Evolutionary conservation across 805 yeast species (phyloP).

Genomic region (Starmerella sp.): DNA sequence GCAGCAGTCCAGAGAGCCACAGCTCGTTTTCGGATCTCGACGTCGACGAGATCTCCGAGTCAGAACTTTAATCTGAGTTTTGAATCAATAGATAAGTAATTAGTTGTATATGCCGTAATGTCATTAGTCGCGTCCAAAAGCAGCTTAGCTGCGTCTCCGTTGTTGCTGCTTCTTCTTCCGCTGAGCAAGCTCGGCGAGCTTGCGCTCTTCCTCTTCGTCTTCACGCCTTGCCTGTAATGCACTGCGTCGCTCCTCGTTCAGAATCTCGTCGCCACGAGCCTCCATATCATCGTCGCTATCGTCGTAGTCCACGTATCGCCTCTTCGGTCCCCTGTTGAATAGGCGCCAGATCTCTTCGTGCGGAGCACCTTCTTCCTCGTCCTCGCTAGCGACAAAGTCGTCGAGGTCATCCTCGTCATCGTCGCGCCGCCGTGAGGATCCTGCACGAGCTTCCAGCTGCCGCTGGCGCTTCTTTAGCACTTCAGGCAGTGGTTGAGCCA

Average conservation of each 20-base stretch:
- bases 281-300: slow-evolving; percentile 67
- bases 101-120: too few species aligned
- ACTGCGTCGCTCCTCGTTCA: slow-evolving; percentile 70
- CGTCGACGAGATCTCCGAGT: slow-evolving; percentile 35
- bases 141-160: background rate
- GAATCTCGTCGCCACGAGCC: slow-evolving; percentile 80
- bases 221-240: slow-evolving; percentile 59
- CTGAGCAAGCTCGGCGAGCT: slow-evolving; percentile 36
- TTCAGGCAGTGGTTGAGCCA: slow-evolving; percentile 22
- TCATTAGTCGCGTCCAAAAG: background rate
- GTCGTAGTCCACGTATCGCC: slow-evolving; percentile 35
- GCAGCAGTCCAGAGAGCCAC: background rate
- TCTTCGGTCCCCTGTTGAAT: slow-evolving; percentile 47
- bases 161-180: slow-evolving; percentile 11
- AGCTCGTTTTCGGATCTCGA: slow-evolving; percentile 17
- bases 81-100: background rate
- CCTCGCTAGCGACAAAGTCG: slow-evolving; percentile 52
- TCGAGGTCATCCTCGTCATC: slow-evolving; percentile 39
- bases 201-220: slow-evolving; percentile 53
- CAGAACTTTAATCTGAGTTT: slow-evolving; percentile 16
- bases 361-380: slow-evolving; percentile 32
- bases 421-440: slow-evolving; percentile 20
- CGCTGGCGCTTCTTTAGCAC: slow-evolving; percentile 8
- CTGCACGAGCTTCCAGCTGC: background rate
- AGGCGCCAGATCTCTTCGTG: slow-evolving; percentile 74